Evolutionary conservation across 1,284 basidiomycete species (phyloP).

Genomic region (Somion occarium): DNA sequence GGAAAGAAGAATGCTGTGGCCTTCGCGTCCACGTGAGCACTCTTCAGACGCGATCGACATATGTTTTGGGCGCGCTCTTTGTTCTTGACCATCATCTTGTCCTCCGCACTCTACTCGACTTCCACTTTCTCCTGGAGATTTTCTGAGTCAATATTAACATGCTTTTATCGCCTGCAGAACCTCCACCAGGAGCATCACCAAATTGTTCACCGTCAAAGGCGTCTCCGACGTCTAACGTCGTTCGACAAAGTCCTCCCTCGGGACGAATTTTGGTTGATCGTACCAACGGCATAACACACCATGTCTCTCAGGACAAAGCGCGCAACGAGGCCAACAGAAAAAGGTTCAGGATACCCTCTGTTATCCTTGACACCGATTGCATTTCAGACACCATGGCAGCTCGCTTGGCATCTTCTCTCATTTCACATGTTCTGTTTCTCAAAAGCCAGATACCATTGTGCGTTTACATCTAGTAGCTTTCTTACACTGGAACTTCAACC

Average conservation of each 20-base stretch:
- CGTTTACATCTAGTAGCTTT: no score
- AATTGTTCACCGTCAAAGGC: background rate
- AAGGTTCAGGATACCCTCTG: slow-evolving; percentile 31
- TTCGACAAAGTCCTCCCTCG: background rate
- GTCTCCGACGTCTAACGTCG: background rate
- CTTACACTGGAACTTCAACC: no score
- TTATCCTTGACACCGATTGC: slow-evolving; percentile 43
- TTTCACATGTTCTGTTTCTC: slow-evolving; percentile 66
- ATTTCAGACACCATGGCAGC: slow-evolving; percentile 58
- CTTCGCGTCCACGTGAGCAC: background rate
- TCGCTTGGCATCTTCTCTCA: slow-evolving; percentile 50
- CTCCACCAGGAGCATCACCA: background rate
- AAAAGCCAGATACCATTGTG: slow-evolving; percentile 76
- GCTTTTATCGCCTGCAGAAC: background rate
- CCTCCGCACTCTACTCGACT: background rate
- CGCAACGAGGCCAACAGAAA: background rate
- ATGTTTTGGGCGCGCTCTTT: background rate
- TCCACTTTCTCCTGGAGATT: background rate
- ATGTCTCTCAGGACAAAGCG: no score
- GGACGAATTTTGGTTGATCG: background rate
- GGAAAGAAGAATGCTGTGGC: background rate
- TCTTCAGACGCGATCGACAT: background rate
- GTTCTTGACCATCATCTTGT: background rate
- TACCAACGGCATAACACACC: background rate
- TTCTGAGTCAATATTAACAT: background rate